phyloP scores from a whole-genome alignment of 1,139 yeast genomes.

The Fermentozyma sake region DNA sequence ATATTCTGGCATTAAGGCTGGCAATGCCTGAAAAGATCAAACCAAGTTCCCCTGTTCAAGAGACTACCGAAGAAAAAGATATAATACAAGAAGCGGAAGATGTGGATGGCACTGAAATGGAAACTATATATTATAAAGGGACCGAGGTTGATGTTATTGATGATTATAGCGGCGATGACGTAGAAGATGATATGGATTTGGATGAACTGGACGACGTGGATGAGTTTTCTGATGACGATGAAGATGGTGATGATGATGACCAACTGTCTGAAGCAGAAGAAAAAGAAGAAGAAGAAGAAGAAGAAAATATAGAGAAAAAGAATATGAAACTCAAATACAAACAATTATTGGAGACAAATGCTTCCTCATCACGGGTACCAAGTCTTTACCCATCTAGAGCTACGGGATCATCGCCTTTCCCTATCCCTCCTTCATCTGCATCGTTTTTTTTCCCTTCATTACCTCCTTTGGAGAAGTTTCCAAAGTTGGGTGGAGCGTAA shows the following conservation, averaged over 20 bases:
- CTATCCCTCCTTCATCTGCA: no score
- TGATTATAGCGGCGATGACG: slow-evolving; percentile 4
- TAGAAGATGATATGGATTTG: slow-evolving; percentile 4
- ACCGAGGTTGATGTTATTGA: slow-evolving; percentile 4
- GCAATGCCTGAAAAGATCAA: no score
- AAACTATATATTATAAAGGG: no score
- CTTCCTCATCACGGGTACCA: no score
- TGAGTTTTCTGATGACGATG: slow-evolving; percentile 4
- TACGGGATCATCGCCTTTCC: no score
- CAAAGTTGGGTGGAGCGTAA: no score
- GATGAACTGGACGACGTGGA: slow-evolving; percentile 5
- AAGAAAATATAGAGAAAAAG: slow-evolving; percentile 1
- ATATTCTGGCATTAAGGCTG: no score
- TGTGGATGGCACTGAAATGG: no score
- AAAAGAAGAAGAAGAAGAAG: slow-evolving; percentile 5
- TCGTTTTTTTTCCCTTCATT: no score
- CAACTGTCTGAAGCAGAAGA: slow-evolving; percentile 5
- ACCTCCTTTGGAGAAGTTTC: slow-evolving; percentile 25
- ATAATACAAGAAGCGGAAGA: slow-evolving; percentile 9
- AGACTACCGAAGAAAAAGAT: slow-evolving; percentile 3
- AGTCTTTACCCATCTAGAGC: no score
- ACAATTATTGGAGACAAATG: no score
- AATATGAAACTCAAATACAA: no score
- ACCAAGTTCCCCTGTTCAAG: slow-evolving; percentile 1
- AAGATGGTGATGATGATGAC: slow-evolving; percentile 5